A percentile compares a stretch with the other conserved stretches of the same genome.
Conservation (phyloP, 225 moss, liverwort and hornwort species). For the Physcomitrellopsis africana region DNA sequence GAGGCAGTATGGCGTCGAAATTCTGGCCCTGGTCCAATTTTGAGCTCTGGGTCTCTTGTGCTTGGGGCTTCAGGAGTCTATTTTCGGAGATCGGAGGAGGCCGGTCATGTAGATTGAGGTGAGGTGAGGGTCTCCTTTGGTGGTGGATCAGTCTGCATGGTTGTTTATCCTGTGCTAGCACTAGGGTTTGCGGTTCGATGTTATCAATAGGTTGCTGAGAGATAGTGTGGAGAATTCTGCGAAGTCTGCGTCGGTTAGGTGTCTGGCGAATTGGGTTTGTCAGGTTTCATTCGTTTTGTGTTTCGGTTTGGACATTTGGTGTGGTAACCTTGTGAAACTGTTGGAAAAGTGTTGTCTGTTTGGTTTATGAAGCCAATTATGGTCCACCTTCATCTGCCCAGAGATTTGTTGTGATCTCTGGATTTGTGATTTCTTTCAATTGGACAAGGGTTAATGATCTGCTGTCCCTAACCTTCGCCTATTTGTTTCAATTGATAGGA, state of each 20-base stretch:
- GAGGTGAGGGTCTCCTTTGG: neutral
- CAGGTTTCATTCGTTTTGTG: neutral
- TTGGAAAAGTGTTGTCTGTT: neutral
- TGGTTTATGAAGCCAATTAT: neutral
- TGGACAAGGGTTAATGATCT: neutral
- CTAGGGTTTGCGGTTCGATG: neutral
- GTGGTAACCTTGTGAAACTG: neutral
- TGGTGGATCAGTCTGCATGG: neutral
- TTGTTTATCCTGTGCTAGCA: neutral
- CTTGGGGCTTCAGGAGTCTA: neutral
- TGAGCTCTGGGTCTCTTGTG: neutral
- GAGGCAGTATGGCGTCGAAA: constrained; percentile 6
- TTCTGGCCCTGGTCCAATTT: neutral
- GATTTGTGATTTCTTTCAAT: neutral
- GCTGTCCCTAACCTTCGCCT: neutral
- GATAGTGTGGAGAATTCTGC: neutral
- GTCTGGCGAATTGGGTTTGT: neutral
- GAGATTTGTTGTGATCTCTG: neutral
- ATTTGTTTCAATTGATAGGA: neutral
- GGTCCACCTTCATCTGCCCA: neutral
- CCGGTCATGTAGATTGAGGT: constrained; percentile 11
- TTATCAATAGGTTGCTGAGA: neutral
- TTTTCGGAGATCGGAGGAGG: neutral
- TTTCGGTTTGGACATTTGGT: neutral
- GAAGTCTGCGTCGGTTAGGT: neutral